Base-by-base conservation (phyloP, 805 yeast species). In the Teunomyces stri region DNA sequence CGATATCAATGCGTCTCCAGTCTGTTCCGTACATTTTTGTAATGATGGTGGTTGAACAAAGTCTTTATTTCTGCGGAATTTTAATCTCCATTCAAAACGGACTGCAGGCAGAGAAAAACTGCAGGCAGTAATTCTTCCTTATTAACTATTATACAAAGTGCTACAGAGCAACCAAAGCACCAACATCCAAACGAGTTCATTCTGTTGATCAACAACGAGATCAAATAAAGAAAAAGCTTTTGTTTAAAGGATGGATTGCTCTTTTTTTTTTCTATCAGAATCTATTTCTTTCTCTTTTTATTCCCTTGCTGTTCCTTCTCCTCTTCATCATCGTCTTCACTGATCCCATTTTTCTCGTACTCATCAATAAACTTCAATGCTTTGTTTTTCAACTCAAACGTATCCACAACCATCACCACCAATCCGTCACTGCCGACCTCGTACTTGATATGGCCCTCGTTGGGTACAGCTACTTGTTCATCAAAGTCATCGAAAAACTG, bases 1-100 rank as follows among this genome's bases (percentile, higher is more conserved):
- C 98, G 45, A 94, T 84, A 65, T 94, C 96, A 57, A 92, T 89
- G 78, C 94, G 83, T 79, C 99, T 86, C 96, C 96, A 87, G 62
- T 85, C 90, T 53, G 43, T 42, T 29, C 29, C 37, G 28, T 37
- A 37, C 40, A 37, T 37, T 21, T 7, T 11, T 21, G 6, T n/a
- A 21, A 7, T n/a, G 40, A 18, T 18, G 10, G 38, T 35, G 22
- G 38, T 16, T 3, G 21, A 21, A 36, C 27, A 25, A 25, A 21
- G 27, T 25, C 27, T 25, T 9, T 20, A 1, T 18, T 18, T 9
- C 6, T 31, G 34, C 34, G 34, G 34, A 31, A 7, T 13, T 31
- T 31, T 31, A 31, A 20, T 30, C 34, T n/a, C 34, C 34, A n/a
- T n/a, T n/a, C 34, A 13, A 30, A 13, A 13, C 34, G 5, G 18